These are phyloP conservation scores for Thraustochytrium sp. DNA, from an alignment of 352 stramenopile species.

Conservation along the genomic window DNA sequence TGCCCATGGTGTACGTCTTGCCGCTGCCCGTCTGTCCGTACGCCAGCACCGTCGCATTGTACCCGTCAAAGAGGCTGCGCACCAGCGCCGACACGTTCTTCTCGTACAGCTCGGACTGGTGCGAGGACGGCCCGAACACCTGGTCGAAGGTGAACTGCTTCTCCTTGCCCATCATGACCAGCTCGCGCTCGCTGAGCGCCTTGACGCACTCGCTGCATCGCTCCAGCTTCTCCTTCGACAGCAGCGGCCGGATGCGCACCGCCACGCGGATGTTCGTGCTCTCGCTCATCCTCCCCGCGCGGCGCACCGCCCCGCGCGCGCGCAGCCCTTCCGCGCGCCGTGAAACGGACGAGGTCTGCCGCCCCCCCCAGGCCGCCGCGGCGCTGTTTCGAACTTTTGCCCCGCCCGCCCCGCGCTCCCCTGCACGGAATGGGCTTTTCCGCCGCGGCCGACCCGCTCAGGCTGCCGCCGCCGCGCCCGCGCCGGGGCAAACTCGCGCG, in stretches of 20 bases:
- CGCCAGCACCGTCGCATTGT: slow-evolving; percentile 51
- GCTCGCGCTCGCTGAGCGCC: slow-evolving; percentile 19
- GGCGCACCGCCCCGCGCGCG: too few species aligned
- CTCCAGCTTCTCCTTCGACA: slow-evolving; percentile 41
- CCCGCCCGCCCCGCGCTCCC: too few species aligned
- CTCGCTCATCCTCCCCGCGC: slow-evolving; percentile 28
- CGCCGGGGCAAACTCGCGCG: too few species aligned
- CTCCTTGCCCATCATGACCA: slow-evolving; percentile 43
- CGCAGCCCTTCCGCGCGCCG: too few species aligned
- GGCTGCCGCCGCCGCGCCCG: too few species aligned
- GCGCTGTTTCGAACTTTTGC: too few species aligned
- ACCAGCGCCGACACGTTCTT: slow-evolving; percentile 44
- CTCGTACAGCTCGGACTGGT: slow-evolving; percentile 45
- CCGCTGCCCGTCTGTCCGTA: slow-evolving; percentile 51
- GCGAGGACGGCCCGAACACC: slow-evolving; percentile 47
- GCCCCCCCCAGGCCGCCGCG: too few species aligned
- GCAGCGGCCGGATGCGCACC: slow-evolving; percentile 36
- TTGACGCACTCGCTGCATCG: slow-evolving; percentile 38
- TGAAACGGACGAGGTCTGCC: too few species aligned
- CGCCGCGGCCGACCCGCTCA: too few species aligned
- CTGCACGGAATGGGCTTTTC: too few species aligned
- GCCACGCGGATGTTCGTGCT: slow-evolving; percentile 25
- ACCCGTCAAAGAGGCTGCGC: slow-evolving; percentile 46
- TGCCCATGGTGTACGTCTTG: slow-evolving; percentile 52
- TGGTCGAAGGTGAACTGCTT: slow-evolving; percentile 50